Percentiles rank a stretch among this genome's conserved stretches.
Conservation (phyloP, 805 yeast genomes). For the Ogataea ramenticola region DNA sequence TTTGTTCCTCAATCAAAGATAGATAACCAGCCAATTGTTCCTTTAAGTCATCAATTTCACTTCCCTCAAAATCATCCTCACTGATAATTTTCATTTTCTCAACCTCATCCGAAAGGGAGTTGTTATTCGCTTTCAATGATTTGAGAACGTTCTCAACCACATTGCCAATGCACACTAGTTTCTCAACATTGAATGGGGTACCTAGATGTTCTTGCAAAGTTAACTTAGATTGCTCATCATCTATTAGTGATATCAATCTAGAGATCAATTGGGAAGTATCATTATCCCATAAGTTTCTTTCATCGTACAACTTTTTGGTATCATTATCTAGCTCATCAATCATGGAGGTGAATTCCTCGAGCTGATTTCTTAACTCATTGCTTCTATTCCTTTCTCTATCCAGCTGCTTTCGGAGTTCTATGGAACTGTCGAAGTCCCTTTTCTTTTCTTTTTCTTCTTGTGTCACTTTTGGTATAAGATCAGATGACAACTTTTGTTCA, state of each 20-base stretch:
- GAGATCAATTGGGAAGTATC: neutral
- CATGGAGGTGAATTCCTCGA: neutral
- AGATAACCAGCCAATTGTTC: no score
- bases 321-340: conserved; percentile 7
- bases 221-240: neutral
- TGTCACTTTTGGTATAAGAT: neutral
- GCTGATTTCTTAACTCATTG: neutral
- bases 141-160: neutral
- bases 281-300: conserved; percentile 5
- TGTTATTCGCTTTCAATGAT: neutral
- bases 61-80: no score
- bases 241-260: neutral
- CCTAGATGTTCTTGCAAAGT: neutral
- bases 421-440: neutral
- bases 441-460: neutral
- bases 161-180: neutral
- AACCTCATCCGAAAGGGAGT: neutral
- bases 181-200: neutral
- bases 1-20: neutral
- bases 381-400: neutral
- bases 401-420: neutral
- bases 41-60: no score
- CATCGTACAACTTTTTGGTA: conserved; percentile 7
- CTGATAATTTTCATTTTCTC: neutral
- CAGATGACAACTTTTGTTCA: conserved; percentile 7